Evolutionary conservation across 768 basidiomycete species (phyloP).

Genomic region (Hortiboletus campestris): DNA sequence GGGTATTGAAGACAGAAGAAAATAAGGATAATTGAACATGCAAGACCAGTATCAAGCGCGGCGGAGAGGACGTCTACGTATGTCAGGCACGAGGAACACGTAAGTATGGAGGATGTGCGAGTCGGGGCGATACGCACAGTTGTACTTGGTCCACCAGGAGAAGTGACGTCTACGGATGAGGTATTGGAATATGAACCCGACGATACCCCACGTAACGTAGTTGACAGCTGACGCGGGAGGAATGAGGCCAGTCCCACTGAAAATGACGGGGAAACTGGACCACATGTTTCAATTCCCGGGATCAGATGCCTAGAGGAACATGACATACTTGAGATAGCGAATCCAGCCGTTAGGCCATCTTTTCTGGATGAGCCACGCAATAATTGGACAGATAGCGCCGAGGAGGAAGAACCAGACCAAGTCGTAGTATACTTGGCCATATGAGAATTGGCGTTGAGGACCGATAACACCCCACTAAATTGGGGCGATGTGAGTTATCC

Average conservation of each 20-base stretch:
- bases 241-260: slow-evolving; percentile 58
- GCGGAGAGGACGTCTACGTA: slow-evolving; percentile 62
- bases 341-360: slow-evolving; percentile 65
- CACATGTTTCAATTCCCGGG: neutral
- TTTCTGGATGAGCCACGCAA: slow-evolving; percentile 51
- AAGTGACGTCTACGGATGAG: slow-evolving; percentile 60
- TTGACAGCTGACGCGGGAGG: slow-evolving; percentile 66
- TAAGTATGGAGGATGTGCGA: neutral
- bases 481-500: neutral
- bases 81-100: neutral
- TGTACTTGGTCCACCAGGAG: slow-evolving; percentile 66
- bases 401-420: slow-evolving; percentile 78
- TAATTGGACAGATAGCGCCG: slow-evolving; percentile 60
- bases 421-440: slow-evolving; percentile 60
- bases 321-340: slow-evolving; percentile 61
- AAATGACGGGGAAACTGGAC: slow-evolving; percentile 46
- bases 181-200: slow-evolving; percentile 67
- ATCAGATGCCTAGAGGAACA: neutral
- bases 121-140: slow-evolving; percentile 29
- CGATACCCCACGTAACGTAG: slow-evolving; percentile 66
- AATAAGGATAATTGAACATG: slow-evolving; percentile 53
- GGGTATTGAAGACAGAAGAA: slow-evolving; percentile 69
- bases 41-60: slow-evolving; percentile 68
- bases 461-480: slow-evolving; percentile 74
- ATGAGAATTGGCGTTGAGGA: slow-evolving; percentile 69